Evolutionary conservation across 2,329 filamentous ascomycete species (phyloP).

Genomic region (Alternaria brassicicola): DNA sequence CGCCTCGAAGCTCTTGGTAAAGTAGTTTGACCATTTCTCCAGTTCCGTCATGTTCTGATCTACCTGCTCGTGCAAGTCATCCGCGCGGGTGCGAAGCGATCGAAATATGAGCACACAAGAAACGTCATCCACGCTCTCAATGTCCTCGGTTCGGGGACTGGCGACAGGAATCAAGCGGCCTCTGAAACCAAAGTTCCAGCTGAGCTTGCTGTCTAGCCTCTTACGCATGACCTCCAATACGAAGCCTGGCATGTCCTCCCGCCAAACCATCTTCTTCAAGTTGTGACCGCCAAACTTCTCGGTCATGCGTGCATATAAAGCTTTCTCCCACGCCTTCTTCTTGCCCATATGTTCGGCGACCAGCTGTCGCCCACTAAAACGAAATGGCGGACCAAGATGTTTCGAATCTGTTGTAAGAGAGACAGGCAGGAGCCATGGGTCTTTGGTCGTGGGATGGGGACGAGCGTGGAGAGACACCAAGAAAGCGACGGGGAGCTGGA

Average conservation of each 20-base stretch:
- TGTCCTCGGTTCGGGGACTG: slow-evolving; percentile 27
- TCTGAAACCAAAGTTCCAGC: slow-evolving; percentile 36
- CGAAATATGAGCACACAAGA: slow-evolving; percentile 37
- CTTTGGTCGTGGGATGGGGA: slow-evolving; percentile 59
- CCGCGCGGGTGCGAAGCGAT: slow-evolving; percentile 33
- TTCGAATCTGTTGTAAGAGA: slow-evolving; percentile 31
- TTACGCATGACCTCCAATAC: slow-evolving; percentile 48
- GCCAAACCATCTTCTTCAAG: slow-evolving; percentile 51
- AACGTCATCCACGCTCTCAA: slow-evolving; percentile 36
- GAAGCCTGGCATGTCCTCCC: slow-evolving; percentile 55
- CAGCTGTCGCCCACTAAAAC: slow-evolving; percentile 27
- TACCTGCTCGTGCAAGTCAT: slow-evolving; percentile 25
- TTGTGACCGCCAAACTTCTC: slow-evolving; percentile 45
- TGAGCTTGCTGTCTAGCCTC: slow-evolving; percentile 46
- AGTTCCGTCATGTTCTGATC: slow-evolving; percentile 24
- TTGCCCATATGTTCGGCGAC: slow-evolving; percentile 26
- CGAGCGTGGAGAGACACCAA: slow-evolving; percentile 66
- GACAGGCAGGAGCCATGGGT: slow-evolving; percentile 64
- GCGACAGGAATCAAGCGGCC: slow-evolving; percentile 31
- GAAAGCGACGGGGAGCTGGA: slow-evolving; percentile 64
- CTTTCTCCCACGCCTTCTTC: slow-evolving; percentile 30
- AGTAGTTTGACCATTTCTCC: slow-evolving; percentile 32
- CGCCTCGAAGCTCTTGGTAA: slow-evolving; percentile 17
- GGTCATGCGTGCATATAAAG: slow-evolving; percentile 34
- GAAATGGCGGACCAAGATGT: slow-evolving; percentile 32